Evolutionary conservation across 1,284 basidiomycete species (phyloP), one percentile per base, ranked within the genome.

Genomic region (Moniliophthora roreri): DNA sequence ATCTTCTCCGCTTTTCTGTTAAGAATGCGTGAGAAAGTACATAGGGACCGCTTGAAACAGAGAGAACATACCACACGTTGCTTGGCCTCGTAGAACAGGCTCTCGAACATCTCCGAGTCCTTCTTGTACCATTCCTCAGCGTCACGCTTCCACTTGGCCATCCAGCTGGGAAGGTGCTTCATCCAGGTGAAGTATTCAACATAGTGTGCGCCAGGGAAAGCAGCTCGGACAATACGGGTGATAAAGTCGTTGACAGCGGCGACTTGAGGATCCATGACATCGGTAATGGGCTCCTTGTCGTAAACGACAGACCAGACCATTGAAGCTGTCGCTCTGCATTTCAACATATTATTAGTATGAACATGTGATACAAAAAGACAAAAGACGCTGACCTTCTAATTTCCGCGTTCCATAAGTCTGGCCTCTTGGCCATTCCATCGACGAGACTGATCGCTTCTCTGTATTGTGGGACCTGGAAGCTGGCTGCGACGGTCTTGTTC

Each of bases 141-240:
- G 15, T 60, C 51, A 18, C 51, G 51, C 36, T 55, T 57, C 58
- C 58, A 60, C 44, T 57, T 55, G 16, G 58, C 53, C n/a, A 60
- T 40, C 50, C 54, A 51, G 16, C 34, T 24, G 5, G 60, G 60
- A 24, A 61, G 41, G 21, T 58, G 46, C 18, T 45, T 38, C 56
- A 61, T 54, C 54, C 54, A 55, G 9, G 54, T 35, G 39, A 55
- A 55, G 9, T 36, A 55, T 20, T 55, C 54, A 9, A 61, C 60
- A 5, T 56, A 44, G 32, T 60, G 37, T 11, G 56, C 40, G 9
- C 58, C 58, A 47, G 58, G 58, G 16, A 53, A 44, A 15, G 49
- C 51, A 24, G 58, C 53, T n/a, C 36, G 41, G 24, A 36, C 32
- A 16, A 37, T 23, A 9, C 44, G 42, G 2, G 42, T 15, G 16